Evolutionary conservation across 306 rosid genomes (phyloP).

Genomic region (Glycyrrhiza uralensis): DNA sequence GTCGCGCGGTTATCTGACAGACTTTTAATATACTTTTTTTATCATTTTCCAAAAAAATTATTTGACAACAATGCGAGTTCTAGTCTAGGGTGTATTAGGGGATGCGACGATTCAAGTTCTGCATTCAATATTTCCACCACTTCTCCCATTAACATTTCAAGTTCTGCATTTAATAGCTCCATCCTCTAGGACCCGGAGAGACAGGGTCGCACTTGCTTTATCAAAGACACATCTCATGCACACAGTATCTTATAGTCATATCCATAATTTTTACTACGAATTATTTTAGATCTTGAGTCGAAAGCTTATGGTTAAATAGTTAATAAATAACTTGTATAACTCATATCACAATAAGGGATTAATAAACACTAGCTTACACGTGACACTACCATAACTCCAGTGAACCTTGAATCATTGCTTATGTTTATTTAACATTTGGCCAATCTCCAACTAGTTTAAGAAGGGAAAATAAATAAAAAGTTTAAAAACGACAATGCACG

Average conservation of each 20-base stretch:
- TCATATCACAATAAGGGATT: neutral
- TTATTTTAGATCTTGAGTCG: neutral
- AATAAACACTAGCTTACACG: neutral
- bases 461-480: neutral
- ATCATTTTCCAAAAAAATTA: no score
- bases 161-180: slow-evolving; percentile 81
- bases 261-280: no score
- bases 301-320: neutral
- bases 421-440: slow-evolving; percentile 40
- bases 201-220: slow-evolving; percentile 82
- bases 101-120: no score
- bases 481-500: no score
- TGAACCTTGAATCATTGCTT: neutral
- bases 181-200: slow-evolving; percentile 90
- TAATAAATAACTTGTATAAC: neutral
- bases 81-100: no score
- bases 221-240: slow-evolving; percentile 76
- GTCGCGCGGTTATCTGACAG: no score
- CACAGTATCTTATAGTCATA: no score
- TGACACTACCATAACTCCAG: neutral
- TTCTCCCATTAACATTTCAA: no score
- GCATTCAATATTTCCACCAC: no score
- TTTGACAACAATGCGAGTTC: no score
- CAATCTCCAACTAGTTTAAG: slow-evolving; percentile 36
- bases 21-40: no score